A percentile compares a stretch with the other conserved stretches of the same genome.
These are phyloP conservation scores for Penicillium griseofulvum DNA, from an alignment of 2,329 filamentous ascomycete species.

Conservation along the genomic window DNA sequence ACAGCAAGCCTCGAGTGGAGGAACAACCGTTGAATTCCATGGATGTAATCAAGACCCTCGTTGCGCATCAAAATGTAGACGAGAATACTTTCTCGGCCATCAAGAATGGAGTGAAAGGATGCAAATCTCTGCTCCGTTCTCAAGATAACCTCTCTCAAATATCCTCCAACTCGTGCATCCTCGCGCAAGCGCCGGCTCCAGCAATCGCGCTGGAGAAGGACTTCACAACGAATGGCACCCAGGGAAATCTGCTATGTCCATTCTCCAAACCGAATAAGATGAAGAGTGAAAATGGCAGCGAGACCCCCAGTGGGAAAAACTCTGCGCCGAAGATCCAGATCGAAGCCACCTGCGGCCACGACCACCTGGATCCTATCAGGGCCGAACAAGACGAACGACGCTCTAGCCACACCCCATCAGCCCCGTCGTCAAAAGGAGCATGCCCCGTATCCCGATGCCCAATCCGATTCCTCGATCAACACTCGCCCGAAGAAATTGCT, in stretches of 20 bases:
- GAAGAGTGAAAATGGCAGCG: conserved; percentile 29
- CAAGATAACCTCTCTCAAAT: conserved; percentile 29
- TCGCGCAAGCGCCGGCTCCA: conserved; percentile 53
- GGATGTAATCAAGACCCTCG: conserved; percentile 54
- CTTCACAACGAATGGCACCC: conserved; percentile 82
- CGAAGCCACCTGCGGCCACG: conserved; percentile 50
- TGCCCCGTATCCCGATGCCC: conserved; percentile 74
- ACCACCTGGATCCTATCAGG: conserved; percentile 59
- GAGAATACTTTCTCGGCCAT: conserved; percentile 46
- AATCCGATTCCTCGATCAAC: conserved; percentile 87
- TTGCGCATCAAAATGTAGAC: conserved; percentile 66
- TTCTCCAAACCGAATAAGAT: conserved; percentile 60
- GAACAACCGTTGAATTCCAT: conserved; percentile 63
- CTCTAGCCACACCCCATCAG: conserved; percentile 42
- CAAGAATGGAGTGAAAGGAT: conserved; percentile 40
- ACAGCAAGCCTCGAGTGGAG: conserved; percentile 22
- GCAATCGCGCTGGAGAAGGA: conserved; percentile 76
- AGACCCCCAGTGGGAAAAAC: conserved; percentile 38
- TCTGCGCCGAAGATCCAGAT: conserved; percentile 41
- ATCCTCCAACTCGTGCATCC: conserved; percentile 41
- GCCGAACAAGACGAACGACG: conserved; percentile 46
- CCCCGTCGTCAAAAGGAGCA: conserved; percentile 56
- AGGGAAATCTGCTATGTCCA: conserved; percentile 76
- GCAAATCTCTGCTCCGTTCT: conserved; percentile 36
- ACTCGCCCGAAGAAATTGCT: conserved; percentile 88